phyloP scores from a whole-genome alignment of 306 rosid species.

The Lathyrus tuberosus region DNA sequence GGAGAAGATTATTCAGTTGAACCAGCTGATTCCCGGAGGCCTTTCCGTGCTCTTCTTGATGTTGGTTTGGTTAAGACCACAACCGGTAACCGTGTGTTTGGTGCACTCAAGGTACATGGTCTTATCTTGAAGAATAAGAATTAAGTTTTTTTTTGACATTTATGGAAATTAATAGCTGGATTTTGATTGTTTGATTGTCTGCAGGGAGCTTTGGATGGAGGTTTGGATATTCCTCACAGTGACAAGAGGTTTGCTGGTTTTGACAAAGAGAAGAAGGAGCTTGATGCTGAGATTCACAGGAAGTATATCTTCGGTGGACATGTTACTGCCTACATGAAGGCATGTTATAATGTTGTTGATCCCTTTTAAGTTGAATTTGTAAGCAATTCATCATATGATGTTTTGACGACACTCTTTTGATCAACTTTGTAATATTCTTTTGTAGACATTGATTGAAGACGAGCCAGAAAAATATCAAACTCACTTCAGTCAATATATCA shows the following conservation, averaged over 20 bases:
- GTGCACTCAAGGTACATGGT: constrained; percentile 17
- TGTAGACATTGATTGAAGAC: constrained; percentile 23
- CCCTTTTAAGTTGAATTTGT: not conserved
- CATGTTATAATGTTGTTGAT: not conserved
- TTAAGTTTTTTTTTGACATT: not conserved
- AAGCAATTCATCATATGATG: not conserved
- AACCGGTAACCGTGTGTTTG: not conserved
- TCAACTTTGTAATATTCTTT: not conserved
- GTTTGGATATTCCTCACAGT: constrained; percentile 36
- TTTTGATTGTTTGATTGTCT: not conserved
- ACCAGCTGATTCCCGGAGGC: constrained; percentile 8
- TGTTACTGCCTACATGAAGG: constrained; percentile 37
- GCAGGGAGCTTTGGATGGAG: constrained; percentile 38
- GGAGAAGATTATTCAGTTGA: constrained; percentile 4
- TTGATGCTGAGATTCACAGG: constrained; percentile 24
- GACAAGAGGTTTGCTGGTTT: constrained; percentile 38
- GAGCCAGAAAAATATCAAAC: constrained; percentile 34
- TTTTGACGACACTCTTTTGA: not conserved
- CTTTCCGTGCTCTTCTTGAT: constrained; percentile 4
- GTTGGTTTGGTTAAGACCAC: constrained; percentile 9
- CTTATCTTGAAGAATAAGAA: not conserved
- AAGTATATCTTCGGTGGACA: constrained; percentile 38
- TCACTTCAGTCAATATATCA: constrained; percentile 28
- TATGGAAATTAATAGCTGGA: not conserved
- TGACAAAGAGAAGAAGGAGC: constrained; percentile 34